phyloP scores from a whole-genome alignment of 208 protist genomes.

The Naegleria gruberi region DNA sequence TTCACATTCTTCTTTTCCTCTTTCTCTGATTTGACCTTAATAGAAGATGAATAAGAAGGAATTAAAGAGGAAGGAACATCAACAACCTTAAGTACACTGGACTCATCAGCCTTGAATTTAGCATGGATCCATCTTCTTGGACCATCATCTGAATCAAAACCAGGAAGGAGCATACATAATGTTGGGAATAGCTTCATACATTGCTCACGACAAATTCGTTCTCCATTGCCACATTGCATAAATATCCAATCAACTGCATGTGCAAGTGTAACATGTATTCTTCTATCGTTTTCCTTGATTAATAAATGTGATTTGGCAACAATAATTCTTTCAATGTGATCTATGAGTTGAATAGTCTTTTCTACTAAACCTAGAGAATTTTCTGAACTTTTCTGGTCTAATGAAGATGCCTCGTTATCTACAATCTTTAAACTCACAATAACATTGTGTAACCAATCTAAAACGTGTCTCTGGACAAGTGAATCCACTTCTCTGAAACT shows the following conservation, averaged over 20 bases:
- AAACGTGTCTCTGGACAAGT: slow-evolving; percentile 32
- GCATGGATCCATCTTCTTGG: slow-evolving; percentile 17
- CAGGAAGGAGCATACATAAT: slow-evolving; percentile 20
- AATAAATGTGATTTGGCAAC: slow-evolving; percentile 22
- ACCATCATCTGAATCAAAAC: slow-evolving; percentile 29
- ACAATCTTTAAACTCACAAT: slow-evolving; percentile 39
- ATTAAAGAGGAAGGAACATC: neutral
- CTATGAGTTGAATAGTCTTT: slow-evolving; percentile 2
- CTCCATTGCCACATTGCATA: slow-evolving; percentile 26
- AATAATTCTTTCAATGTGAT: slow-evolving; percentile 29
- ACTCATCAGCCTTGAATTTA: neutral
- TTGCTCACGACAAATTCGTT: slow-evolving; percentile 29
- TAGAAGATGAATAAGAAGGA: neutral
- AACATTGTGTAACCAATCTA: slow-evolving; percentile 45
- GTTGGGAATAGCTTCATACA: slow-evolving; percentile 40
- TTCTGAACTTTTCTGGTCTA: neutral
- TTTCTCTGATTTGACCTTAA: neutral
- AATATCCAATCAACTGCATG: slow-evolving; percentile 47
- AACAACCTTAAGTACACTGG: neutral
- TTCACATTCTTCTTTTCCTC: neutral
- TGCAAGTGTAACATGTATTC: slow-evolving; percentile 36
- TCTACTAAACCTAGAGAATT: neutral
- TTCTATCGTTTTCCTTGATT: slow-evolving; percentile 21
- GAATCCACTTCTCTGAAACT: slow-evolving; percentile 27
- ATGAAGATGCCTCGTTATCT: slow-evolving; percentile 21